These are phyloP conservation scores for Helicosporidium sp. DNA, from an alignment of 139 green algal genomes.

Conservation along the genomic window DNA sequence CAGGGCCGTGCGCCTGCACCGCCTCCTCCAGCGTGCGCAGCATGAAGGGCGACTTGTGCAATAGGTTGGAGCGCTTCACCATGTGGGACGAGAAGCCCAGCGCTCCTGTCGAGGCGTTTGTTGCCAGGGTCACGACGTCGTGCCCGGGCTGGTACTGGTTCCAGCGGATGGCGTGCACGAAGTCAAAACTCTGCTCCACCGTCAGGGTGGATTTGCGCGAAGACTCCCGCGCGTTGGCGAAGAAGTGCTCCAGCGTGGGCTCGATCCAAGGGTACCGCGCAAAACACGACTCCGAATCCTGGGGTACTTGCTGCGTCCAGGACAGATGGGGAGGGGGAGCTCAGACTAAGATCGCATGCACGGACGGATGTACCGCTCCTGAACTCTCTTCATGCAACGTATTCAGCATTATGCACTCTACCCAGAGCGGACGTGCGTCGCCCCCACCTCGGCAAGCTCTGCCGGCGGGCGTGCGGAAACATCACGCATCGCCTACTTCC, in stretches of 20 bases:
- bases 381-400: no score
- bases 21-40: constrained; percentile 8
- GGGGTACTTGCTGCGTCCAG: no score
- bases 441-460: no score
- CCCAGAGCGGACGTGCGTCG: no score
- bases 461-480: no score
- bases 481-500: no score
- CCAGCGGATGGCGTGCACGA: neutral
- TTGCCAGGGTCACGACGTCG: constrained; percentile 2
- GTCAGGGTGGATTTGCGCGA: constrained; percentile 7
- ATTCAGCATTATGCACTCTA: no score
- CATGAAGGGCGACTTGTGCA: constrained; percentile 12
- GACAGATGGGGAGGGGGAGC: no score
- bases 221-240: neutral
- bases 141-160: constrained; percentile 5
- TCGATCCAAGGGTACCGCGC: constrained; percentile 10
- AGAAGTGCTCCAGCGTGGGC: constrained; percentile 10
- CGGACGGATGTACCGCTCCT: no score
- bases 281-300: no score
- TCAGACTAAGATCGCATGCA: no score
- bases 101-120: neutral
- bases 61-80: constrained; percentile 8
- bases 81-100: neutral
- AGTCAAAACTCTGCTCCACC: constrained; percentile 6
- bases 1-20: constrained; percentile 9